Evolutionary conservation across 768 basidiomycete species (phyloP), one percentile per base, ranked within the genome.

Genomic region (Russula emetica): DNA sequence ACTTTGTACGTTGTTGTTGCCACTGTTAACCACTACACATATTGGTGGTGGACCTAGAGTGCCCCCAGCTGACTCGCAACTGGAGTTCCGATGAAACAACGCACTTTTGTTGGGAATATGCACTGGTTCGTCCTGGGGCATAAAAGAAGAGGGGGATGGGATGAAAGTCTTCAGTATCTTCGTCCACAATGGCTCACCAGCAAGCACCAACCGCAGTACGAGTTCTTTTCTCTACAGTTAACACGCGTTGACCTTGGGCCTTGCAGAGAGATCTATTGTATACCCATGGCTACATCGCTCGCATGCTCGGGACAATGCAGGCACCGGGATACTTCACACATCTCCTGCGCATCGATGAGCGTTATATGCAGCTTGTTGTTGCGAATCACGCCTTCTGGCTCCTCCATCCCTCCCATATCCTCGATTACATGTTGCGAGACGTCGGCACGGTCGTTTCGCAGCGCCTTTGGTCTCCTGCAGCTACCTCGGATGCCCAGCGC

Each of bases 361-460:
- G 14, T 14, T 3, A 18, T 10, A 20, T 55, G 4, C 60, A 49
- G 2, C 54, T 14, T 5, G 36, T 4, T 38, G 5, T 4, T n/a
- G 18, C 26, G 11, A 26, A 40, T 10, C 6, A 3, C 5, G 14
- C 16, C 26, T 40, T 62, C 44, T 30, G 40, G 2, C 40, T 55
- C n/a, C 49, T 38, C 13, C 38, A 2, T 5, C 61, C 61, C 28
- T n/a, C n/a, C n/a, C n/a, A n/a, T n/a, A n/a, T 64, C 18, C 51
- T 66, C 22, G 65, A 66, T 26, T 64, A 56, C 30, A 8, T 10
- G 5, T 7, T 45, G 14, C 47, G 20, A 11, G 18, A 32, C 7
- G 8, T 26, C 20, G 64, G 64, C 10, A 65, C 59, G 0, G 50
- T 61, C 22, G 59, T 65, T 1, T 58, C 59, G 20, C 64, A 65